Evolutionary conservation across 768 basidiomycete genomes (phyloP).

Genomic region (Amanita polypyramis): DNA sequence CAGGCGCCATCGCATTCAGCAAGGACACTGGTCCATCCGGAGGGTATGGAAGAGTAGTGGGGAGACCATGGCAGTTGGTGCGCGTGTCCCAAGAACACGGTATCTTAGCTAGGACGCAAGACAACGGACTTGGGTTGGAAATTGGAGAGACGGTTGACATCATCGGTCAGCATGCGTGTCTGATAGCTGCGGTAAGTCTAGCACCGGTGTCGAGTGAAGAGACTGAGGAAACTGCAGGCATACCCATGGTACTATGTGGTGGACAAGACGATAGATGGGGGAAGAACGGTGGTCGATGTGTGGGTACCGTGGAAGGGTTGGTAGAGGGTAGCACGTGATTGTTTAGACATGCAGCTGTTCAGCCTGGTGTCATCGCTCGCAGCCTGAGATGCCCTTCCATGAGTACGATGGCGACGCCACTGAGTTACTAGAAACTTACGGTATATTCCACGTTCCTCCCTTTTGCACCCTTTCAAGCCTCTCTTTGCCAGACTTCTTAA

Average conservation of each 20-base stretch:
- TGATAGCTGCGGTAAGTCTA: constrained; percentile 51
- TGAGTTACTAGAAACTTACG: constrained; percentile 91
- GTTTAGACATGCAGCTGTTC: background rate
- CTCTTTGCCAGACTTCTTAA: constrained; percentile 71
- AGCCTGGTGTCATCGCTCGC: background rate
- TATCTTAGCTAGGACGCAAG: constrained; percentile 35
- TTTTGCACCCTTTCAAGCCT: constrained; percentile 11
- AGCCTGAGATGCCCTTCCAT: constrained; percentile 40
- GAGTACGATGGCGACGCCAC: constrained; percentile 78
- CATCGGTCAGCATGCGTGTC: constrained; percentile 78
- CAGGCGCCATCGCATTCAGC: constrained; percentile 79
- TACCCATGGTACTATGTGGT: constrained; percentile 82
- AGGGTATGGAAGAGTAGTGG: constrained; percentile 64
- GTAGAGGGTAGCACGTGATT: constrained; percentile 28
- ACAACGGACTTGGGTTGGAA: constrained; percentile 24
- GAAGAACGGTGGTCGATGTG: constrained; percentile 56
- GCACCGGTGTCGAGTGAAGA: background rate
- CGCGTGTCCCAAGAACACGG: constrained; percentile 76
- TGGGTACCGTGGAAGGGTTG: constrained; percentile 93
- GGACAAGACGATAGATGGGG: constrained; percentile 44
- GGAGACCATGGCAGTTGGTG: constrained; percentile 52
- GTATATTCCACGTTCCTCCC: constrained; percentile 27
- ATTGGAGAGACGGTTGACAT: constrained; percentile 61
- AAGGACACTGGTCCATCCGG: constrained; percentile 73
- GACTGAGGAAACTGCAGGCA: constrained; percentile 21